phyloP scores from a whole-genome alignment of 2,329 filamentous ascomycete genomes.

The Cercospora canescens region DNA sequence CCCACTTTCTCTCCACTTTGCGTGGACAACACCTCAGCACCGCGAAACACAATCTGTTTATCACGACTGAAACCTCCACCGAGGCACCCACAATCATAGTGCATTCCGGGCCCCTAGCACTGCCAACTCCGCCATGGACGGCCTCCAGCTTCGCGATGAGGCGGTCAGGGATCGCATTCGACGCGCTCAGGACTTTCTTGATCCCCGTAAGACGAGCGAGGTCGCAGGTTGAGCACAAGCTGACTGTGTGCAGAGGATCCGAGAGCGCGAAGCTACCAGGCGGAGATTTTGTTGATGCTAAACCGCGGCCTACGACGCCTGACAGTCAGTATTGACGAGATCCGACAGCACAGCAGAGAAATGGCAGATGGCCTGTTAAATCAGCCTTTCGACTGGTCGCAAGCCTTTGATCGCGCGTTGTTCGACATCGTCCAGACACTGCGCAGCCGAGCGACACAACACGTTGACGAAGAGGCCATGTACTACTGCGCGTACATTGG shows the following conservation, averaged over 20 bases:
- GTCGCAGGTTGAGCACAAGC: neutral
- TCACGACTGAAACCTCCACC: neutral
- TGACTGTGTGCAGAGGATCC: conserved; percentile 51
- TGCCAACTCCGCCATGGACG: conserved; percentile 60
- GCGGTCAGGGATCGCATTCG: conserved; percentile 80
- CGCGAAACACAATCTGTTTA: neutral
- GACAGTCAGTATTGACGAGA: conserved; percentile 74
- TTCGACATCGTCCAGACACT: conserved; percentile 84
- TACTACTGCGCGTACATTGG: conserved; percentile 98
- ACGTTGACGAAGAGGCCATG: conserved; percentile 71
- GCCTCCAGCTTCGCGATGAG: conserved; percentile 77
- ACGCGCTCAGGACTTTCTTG: conserved; percentile 87
- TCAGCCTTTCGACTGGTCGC: conserved; percentile 81
- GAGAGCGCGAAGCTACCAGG: conserved; percentile 72
- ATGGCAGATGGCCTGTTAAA: conserved; percentile 78
- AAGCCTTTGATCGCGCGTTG: conserved; percentile 87
- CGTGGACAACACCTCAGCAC: neutral
- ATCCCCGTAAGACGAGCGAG: conserved; percentile 71
- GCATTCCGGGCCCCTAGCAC: neutral
- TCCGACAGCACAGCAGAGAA: conserved; percentile 81
- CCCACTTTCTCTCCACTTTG: neutral
- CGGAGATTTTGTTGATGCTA: conserved; percentile 79
- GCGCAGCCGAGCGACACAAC: conserved; percentile 71
- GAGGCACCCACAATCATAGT: neutral
- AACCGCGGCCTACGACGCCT: conserved; percentile 61